These are phyloP conservation scores for Hagleromyces aurorensis DNA, from an alignment of 805 yeast species.

Conservation along the genomic window DNA sequence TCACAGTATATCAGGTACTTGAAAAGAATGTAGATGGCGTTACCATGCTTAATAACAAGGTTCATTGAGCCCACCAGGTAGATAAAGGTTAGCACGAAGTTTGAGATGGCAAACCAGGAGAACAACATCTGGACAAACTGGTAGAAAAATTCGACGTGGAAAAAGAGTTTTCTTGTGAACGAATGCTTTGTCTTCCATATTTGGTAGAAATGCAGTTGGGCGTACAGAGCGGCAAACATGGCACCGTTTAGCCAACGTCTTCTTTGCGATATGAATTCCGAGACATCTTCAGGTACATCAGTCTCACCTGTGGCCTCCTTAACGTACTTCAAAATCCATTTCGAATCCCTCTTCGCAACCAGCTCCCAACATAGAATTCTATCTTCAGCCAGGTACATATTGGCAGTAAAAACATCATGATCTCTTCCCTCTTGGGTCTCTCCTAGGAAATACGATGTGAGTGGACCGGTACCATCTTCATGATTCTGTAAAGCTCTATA, in stretches of 20 bases:
- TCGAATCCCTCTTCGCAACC: conserved; percentile 73
- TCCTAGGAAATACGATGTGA: conserved; percentile 83
- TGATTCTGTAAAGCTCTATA: conserved; percentile 79
- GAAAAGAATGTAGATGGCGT: conserved; percentile 74
- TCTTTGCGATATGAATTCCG: conserved; percentile 94
- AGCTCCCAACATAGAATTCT: conserved; percentile 95
- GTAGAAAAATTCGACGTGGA: conserved; percentile 83
- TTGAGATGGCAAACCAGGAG: conserved; percentile 87
- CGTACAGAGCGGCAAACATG: conserved; percentile 88
- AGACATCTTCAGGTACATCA: conserved; percentile 88
- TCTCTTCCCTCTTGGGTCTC: conserved; percentile 52
- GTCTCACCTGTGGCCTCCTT: conserved; percentile 93
- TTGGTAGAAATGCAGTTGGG: conserved; percentile 76
- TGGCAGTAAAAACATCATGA: conserved; percentile 85
- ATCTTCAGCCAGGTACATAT: conserved; percentile 96
- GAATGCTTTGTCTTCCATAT: conserved; percentile 91
- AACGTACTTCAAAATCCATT: conserved; percentile 88
- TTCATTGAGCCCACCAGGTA: conserved; percentile 82
- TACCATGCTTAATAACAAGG: conserved; percentile 56
- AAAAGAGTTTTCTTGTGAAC: conserved; percentile 61
- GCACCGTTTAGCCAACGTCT: conserved; percentile 99
- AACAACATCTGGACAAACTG: conserved; percentile 74
- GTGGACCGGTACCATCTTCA: conserved; percentile 88
- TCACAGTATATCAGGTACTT: conserved; percentile 79
- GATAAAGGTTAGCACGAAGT: conserved; percentile 86